Percentiles rank a stretch among this genome's conserved stretches.
phyloP scores from a whole-genome alignment of 208 protist species.

The Sergeia podlipaevii region DNA sequence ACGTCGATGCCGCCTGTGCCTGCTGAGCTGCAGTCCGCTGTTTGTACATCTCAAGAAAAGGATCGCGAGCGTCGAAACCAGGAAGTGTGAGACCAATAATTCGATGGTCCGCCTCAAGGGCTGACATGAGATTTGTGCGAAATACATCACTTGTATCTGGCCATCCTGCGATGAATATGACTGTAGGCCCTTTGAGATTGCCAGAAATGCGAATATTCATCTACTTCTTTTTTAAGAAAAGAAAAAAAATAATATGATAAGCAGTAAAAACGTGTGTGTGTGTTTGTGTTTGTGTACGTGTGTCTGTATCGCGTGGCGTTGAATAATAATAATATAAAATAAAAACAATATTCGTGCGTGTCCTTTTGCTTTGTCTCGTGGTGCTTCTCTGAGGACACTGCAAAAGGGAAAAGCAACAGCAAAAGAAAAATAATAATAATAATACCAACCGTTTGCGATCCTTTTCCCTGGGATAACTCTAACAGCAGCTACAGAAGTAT shows the following conservation, averaged over 20 bases:
- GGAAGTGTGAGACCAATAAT: conserved; percentile 70
- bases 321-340: neutral
- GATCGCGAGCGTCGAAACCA: conserved; percentile 41
- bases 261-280: too few relatives aligned
- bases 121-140: conserved; percentile 57
- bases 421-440: too few relatives aligned
- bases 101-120: conserved; percentile 39
- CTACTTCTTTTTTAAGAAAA: neutral
- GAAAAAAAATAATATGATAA: neutral
- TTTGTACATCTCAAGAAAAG: too few relatives aligned
- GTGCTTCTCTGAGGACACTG: too few relatives aligned
- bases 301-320: neutral
- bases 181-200: conserved; percentile 54
- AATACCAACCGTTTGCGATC: too few relatives aligned
- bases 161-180: conserved; percentile 73
- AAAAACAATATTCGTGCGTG: neutral
- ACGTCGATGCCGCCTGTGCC: too few relatives aligned
- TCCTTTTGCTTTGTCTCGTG: neutral
- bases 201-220: conserved; percentile 84
- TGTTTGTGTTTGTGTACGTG: too few relatives aligned
- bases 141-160: conserved; percentile 79
- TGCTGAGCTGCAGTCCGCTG: too few relatives aligned
- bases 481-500: too few relatives aligned
- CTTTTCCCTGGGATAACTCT: too few relatives aligned
- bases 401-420: too few relatives aligned